Evolutionary conservation across 140 eudicot genomes (phyloP), one percentile per base, ranked within the genome.

Genomic region (Anethum foeniculum): DNA sequence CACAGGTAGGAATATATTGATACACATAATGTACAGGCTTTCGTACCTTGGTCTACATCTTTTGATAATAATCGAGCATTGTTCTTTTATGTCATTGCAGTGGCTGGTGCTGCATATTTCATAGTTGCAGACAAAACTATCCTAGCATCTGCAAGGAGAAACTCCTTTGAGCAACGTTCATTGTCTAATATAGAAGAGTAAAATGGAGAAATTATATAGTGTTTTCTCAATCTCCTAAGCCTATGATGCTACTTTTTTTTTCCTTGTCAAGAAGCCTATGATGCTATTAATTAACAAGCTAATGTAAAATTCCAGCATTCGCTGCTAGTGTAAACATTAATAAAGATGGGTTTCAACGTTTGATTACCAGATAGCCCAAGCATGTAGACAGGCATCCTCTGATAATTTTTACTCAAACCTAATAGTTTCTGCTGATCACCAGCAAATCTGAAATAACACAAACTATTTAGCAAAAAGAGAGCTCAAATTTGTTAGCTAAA

Each of bases 51-150:
- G 13, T 23, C 46, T 3, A 8, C 54, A n/a, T 44, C 25, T n/a
- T 43, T 27, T n/a, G 48, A 46, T 46, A 4, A 75, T 25, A 48
- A 27, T 2, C 27, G 19, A 27, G 4, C 28, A 1, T 48, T 27
- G n/a, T 75, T 47, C 38, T 5, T 47, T 47, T 15, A n/a, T 27
- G 34, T 30, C 39, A 44, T 76, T 46, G 38, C 86, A 93, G 98
- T 86, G 84, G 97, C 96, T 0, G 97, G 98, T 82, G 93, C 96
- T 83, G 96, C 98, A 0, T 93, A 91, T 81, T 93, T 93, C 82
- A 89, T 93, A 51, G 97, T 93, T 51, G 98, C 97, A 34, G 98
- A 93, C 91, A 93, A 93, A 87, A 93, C 98, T 52, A 41, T 93
- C 77, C 77, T 91, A 78, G 92, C 93, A 71, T 80, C 89, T 0